Base-by-base conservation (phyloP, 441 rosid genomes). In the Capsella rubella region DNA sequence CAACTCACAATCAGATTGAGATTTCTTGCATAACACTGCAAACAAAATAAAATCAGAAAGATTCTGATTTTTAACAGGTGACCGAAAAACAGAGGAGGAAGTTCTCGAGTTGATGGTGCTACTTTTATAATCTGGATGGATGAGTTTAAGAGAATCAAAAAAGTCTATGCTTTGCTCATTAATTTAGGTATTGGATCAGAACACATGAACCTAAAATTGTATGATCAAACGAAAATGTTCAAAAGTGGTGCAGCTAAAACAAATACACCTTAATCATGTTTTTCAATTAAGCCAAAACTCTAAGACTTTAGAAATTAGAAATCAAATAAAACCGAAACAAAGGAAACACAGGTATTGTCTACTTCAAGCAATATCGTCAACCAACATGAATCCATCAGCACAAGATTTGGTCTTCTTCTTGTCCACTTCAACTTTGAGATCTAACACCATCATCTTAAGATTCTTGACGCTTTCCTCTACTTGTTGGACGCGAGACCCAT, bases 361-460 rank as follows among this genome's bases (percentile, higher is more conserved):
- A 10, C 43, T 39, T 40, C 45, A 40, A 40, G 14, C 45, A 40
- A 40, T 14, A n/a, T 40, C 45, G 45, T 40, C n/a, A 47, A 42
- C 15, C 46, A 42, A 42, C 15, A 42, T 13, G 50, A 49, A 60
- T 2, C 63, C 63, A 42, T 43, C 76, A 14, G 0, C 69, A 14
- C 1, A 29, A 18, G 29, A 53, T 43, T 53, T 63, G 47, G 10
- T 32, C 46, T 72, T 72, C 54, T 68, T 3, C 46, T 72, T 42
- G 47, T 63, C 47, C 7, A 53, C 4, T 63, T 53, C 46, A n/a
- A 6, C 47, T 21, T 42, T 42, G 76, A 72, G 47, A 52, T 15
- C 5, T 9, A 29, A 63, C 46, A 53, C 27, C 37, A 53, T 63
- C 9, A 39, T 0, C 66, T 27, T 50, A 14, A 61, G 51, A 8